Conservation (phyloP, 2,329 filamentous ascomycete genomes). For the Cladosporium sp. region DNA sequence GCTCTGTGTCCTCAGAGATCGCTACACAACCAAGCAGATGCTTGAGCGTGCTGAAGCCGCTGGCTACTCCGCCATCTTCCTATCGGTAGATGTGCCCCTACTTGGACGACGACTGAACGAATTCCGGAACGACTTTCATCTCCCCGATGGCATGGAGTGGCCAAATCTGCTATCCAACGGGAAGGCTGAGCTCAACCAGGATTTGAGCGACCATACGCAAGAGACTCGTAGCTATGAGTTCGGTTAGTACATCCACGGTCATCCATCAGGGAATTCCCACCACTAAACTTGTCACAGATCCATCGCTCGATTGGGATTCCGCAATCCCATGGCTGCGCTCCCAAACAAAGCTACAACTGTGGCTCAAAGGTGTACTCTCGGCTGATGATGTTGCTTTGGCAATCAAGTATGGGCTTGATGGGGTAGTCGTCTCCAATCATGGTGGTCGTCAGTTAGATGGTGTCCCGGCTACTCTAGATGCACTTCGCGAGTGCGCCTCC, state of each 20-base stretch:
- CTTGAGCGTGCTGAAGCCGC: slow-evolving; percentile 33
- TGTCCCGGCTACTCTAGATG: slow-evolving; percentile 56
- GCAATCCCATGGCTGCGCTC: slow-evolving; percentile 54
- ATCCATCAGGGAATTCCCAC: not conserved
- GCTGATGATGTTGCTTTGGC: slow-evolving; percentile 48
- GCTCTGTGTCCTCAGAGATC: slow-evolving; percentile 57
- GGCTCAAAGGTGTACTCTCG: slow-evolving; percentile 48
- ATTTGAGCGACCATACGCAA: not conserved
- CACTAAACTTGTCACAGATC: slow-evolving; percentile 39
- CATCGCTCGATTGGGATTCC: slow-evolving; percentile 48
- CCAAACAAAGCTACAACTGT: slow-evolving; percentile 50
- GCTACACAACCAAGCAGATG: slow-evolving; percentile 50
- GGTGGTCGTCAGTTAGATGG: slow-evolving; percentile 45
- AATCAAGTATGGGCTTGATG: slow-evolving; percentile 46
- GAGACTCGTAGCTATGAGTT: slow-evolving; percentile 36
- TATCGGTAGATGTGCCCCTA: slow-evolving; percentile 55
- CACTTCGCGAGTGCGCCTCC: slow-evolving; percentile 43
- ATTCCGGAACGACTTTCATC: slow-evolving; percentile 51
- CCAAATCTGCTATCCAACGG: not conserved
- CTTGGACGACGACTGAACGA: slow-evolving; percentile 55
- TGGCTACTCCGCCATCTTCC: slow-evolving; percentile 54
- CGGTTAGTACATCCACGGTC: slow-evolving; percentile 34
- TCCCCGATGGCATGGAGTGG: slow-evolving; percentile 43
- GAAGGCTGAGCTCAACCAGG: not conserved
- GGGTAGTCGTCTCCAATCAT: slow-evolving; percentile 56